A percentile compares a stretch with the other conserved stretches of the same genome.
Evolutionary conservation across 2,329 filamentous ascomycete genomes (phyloP).

Genomic region (Calonectria leucothoes): DNA sequence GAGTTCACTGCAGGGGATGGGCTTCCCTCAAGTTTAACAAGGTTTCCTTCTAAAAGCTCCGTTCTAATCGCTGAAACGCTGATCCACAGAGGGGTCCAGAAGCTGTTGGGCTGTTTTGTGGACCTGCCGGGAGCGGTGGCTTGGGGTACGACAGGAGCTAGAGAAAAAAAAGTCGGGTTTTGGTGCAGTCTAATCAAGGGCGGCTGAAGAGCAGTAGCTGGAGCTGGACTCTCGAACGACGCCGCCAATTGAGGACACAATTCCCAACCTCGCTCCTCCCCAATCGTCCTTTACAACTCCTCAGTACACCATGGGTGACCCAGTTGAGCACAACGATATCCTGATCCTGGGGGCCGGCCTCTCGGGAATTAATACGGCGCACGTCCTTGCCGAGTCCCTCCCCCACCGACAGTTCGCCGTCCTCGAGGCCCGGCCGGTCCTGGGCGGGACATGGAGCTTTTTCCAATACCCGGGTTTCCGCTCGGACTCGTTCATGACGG

Average conservation of each 20-base stretch:
- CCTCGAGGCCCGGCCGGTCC: conserved; percentile 72
- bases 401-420: conserved; percentile 71
- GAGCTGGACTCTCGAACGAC: neutral
- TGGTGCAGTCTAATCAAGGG: neutral
- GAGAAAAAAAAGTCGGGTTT: neutral
- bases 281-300: neutral
- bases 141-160: neutral
- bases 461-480: conserved; percentile 82
- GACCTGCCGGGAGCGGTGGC: neutral
- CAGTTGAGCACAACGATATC: conserved; percentile 57
- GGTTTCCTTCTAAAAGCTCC: neutral
- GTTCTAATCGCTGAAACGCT: neutral
- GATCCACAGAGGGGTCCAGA: neutral
- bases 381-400: conserved; percentile 69
- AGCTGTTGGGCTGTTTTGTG: neutral
- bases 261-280: neutral
- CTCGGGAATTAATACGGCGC: conserved; percentile 79
- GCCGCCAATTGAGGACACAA: neutral
- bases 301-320: conserved; percentile 25
- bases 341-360: conserved; percentile 79
- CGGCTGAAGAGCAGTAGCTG: neutral
- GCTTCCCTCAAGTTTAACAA: neutral
- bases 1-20: neutral
- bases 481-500: conserved; percentile 71
- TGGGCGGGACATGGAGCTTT: conserved; percentile 84